Base-by-base conservation (phyloP, 2,329 filamentous ascomycete genomes). In the Fusarium heterosporum region DNA sequence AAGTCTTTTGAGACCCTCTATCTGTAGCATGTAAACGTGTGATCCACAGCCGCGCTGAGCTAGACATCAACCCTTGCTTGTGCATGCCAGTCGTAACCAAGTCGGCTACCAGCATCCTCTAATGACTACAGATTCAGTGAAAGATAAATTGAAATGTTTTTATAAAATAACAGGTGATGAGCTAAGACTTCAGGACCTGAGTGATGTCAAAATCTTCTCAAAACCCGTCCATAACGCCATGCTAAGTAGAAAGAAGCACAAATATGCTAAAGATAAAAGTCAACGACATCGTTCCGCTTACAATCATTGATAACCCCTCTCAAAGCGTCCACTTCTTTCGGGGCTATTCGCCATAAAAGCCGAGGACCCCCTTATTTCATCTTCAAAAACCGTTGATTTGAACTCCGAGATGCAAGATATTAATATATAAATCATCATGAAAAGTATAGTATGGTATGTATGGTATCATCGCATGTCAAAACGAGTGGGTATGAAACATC, bases 401-500 rank as follows among this genome's bases (percentile, higher is more conserved):
- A 63, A 61, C 56, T 65, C 65, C 65, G 25, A 50, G 42, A 60
- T 68, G 66, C 60, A 56, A 60, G 48, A 55, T 69, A 68, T 72
- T 70, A 73, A 64, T 64, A 68, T 64, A 61, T 66, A 64, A 49
- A 66, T 68, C 57, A 62, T 69, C 61, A 57, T 59, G 64, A 72
- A 73, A 67, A 64, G 22, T 50, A 48, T 46, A 51, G 25, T 63
- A 57, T 50, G 25, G 45, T 47, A 64, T 58, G 51, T 64, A 63
- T 73, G 72, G 72, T 72, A 74, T 74, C 72, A 73, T 72, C 66
- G 66, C 68, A 54, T 69, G 59, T 70, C 28, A 55, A 72, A 77
- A 77, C 63, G 73, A 74, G 68, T 74, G 73, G 73, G 73, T 75
- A 73, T 77, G 71, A 61, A 66, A 71, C 49, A 60, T 62, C 73